Evolutionary conservation across 495 filamentous ascomycete species (phyloP).

Genomic region (Filosporella fistucella): DNA sequence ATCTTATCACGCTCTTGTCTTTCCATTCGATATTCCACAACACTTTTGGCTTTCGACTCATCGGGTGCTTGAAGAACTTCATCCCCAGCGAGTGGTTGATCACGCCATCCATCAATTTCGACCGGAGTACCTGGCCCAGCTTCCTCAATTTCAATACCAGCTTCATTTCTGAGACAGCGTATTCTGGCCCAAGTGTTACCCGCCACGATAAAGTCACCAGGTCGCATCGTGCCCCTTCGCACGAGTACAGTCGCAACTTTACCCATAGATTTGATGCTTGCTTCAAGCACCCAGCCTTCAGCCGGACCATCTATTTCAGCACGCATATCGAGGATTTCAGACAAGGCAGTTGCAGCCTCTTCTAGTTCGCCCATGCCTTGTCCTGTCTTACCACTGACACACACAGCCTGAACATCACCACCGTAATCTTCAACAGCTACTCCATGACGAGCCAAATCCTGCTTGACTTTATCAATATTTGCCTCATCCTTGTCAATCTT

Average conservation of each 20-base stretch:
- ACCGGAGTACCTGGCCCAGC: constrained; percentile 88
- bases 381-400: constrained; percentile 90
- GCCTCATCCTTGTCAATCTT: constrained; percentile 89
- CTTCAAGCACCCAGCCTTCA: constrained; percentile 94
- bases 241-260: constrained; percentile 87
- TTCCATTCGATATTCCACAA: constrained; percentile 71
- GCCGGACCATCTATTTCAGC: constrained; percentile 70
- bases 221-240: constrained; percentile 75
- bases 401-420: constrained; percentile 88
- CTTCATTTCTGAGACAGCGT: constrained; percentile 78
- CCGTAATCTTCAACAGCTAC: constrained; percentile 94
- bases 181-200: constrained; percentile 82
- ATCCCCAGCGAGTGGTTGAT: constrained; percentile 85
- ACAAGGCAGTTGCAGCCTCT: constrained; percentile 76
- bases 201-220: constrained; percentile 82
- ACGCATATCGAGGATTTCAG: constrained; percentile 86
- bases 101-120: constrained; percentile 91
- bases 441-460: constrained; percentile 77
- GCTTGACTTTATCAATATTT: constrained; percentile 76
- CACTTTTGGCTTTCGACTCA: constrained; percentile 75
- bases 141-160: constrained; percentile 62
- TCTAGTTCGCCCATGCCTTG: constrained; percentile 89
- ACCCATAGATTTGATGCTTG: constrained; percentile 81
- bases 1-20: constrained; percentile 52
- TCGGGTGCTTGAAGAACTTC: constrained; percentile 75